phyloP scores from a whole-genome alignment of 129 eudicot genomes.

The Flaveria linearis region DNA sequence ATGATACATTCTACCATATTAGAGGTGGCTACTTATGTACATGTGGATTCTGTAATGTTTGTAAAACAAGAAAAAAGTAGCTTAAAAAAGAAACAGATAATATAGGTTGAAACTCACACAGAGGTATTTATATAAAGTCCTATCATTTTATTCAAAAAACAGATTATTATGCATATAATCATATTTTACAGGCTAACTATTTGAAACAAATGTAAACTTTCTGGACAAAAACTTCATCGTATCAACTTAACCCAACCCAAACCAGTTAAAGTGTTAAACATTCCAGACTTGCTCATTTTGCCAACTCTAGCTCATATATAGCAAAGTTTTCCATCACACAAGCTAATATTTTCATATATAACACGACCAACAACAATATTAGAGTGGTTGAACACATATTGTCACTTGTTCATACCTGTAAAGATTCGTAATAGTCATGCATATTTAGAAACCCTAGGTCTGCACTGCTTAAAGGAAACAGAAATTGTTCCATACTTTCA shows the following conservation, averaged over 20 bases:
- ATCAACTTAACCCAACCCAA: not conserved
- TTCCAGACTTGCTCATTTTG: not conserved
- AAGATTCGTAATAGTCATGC: not conserved
- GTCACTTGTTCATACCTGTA: not conserved
- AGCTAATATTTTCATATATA: not conserved
- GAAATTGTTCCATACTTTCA: not conserved
- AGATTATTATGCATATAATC: not conserved
- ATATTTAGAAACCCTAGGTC: not conserved
- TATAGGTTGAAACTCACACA: not conserved
- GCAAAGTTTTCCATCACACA: not conserved
- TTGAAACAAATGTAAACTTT: not conserved
- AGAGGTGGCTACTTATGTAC: not conserved
- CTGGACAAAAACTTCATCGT: not conserved
- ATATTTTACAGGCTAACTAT: not conserved
- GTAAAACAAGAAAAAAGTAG: not conserved
- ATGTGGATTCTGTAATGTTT: not conserved
- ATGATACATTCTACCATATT: constrained; percentile 5
- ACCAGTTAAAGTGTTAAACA: not conserved
- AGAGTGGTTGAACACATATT: not conserved
- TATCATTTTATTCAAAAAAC: not conserved
- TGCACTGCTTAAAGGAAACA: not conserved
- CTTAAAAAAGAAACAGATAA: not conserved
- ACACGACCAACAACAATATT: constrained; percentile 19
- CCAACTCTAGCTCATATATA: not conserved
- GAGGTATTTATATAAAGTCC: not conserved